phyloP scores from a whole-genome alignment of 1,139 yeast species.

The Kodamaea anthophila region DNA sequence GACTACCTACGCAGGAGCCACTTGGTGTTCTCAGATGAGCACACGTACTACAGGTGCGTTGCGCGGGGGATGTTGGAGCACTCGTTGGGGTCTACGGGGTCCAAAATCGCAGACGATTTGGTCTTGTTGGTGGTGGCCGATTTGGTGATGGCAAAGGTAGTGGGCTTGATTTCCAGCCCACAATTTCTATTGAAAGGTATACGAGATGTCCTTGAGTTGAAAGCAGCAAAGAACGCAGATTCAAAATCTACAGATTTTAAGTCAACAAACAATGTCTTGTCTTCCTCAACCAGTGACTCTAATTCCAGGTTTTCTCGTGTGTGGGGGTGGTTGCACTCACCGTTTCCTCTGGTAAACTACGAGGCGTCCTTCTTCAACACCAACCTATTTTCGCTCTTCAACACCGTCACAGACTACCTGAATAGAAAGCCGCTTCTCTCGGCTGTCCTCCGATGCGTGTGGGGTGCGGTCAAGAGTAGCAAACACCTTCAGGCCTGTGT shows the following conservation, averaged over 20 bases:
- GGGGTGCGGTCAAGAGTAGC: slow-evolving; percentile 11
- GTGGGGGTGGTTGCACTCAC: not conserved
- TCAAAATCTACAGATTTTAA: not conserved
- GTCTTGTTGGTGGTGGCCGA: slow-evolving; percentile 28
- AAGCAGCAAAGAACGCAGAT: not conserved
- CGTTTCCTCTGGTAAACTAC: slow-evolving; percentile 1
- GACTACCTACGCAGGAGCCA: slow-evolving; percentile 11
- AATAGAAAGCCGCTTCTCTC: slow-evolving; percentile 24
- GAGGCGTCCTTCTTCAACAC: slow-evolving; percentile 10
- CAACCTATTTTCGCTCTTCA: slow-evolving; percentile 21
- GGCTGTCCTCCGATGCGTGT: slow-evolving; percentile 11
- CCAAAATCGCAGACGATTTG: slow-evolving; percentile 26
- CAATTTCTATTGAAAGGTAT: slow-evolving; percentile 21
- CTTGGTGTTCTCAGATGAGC: slow-evolving; percentile 11
- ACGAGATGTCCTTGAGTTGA: slow-evolving; percentile 5
- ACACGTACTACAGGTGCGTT: slow-evolving; percentile 20
- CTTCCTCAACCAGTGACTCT: not conserved
- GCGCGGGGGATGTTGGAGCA: slow-evolving; percentile 17
- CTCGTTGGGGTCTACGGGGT: slow-evolving; percentile 20
- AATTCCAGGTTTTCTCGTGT: too few species aligned
- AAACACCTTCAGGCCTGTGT: slow-evolving; percentile 11
- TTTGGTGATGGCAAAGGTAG: slow-evolving; percentile 25
- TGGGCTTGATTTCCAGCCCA: slow-evolving; percentile 26
- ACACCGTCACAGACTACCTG: slow-evolving; percentile 25
- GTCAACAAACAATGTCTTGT: not conserved